Conservation (phyloP, 352 stramenopile genomes). For the Phytophthora pinifolia region DNA sequence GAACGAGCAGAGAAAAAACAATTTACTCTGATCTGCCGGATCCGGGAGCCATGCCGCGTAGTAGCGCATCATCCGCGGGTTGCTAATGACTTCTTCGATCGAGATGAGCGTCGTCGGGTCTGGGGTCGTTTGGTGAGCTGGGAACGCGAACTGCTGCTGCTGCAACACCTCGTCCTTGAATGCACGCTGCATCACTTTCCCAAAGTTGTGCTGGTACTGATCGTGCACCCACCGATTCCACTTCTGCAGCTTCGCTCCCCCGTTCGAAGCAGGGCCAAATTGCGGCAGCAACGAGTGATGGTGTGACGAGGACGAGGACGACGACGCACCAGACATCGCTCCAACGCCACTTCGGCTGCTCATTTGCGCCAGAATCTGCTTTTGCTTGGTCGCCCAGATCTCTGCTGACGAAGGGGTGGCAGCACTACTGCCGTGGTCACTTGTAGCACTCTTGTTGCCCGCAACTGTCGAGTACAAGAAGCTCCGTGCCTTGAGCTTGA, state of each 20-base stretch:
- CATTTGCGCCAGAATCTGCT: constrained; percentile 62
- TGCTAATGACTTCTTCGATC: constrained; percentile 79
- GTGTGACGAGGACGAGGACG: constrained; percentile 23
- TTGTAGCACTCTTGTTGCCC: constrained; percentile 29
- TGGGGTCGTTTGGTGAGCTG: constrained; percentile 29
- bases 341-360: constrained; percentile 26
- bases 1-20: constrained; percentile 83
- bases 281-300: constrained; percentile 31
- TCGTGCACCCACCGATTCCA: constrained; percentile 82
- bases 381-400: constrained; percentile 77
- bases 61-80: constrained; percentile 81
- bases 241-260: constrained; percentile 79
- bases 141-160: constrained; percentile 34
- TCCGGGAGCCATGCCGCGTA: constrained; percentile 65
- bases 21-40: constrained; percentile 63
- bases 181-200: constrained; percentile 61
- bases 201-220: constrained; percentile 74
- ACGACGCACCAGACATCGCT: constrained; percentile 13
- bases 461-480: constrained; percentile 70
- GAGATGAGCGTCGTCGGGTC: constrained; percentile 60
- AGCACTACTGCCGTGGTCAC: constrained; percentile 9
- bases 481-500: constrained; percentile 80
- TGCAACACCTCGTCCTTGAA: constrained; percentile 63
- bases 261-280: constrained; percentile 34
- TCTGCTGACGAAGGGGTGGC: constrained; percentile 45